Conservation (phyloP, 2,329 filamentous ascomycete genomes). For the Fusarium palustre region DNA sequence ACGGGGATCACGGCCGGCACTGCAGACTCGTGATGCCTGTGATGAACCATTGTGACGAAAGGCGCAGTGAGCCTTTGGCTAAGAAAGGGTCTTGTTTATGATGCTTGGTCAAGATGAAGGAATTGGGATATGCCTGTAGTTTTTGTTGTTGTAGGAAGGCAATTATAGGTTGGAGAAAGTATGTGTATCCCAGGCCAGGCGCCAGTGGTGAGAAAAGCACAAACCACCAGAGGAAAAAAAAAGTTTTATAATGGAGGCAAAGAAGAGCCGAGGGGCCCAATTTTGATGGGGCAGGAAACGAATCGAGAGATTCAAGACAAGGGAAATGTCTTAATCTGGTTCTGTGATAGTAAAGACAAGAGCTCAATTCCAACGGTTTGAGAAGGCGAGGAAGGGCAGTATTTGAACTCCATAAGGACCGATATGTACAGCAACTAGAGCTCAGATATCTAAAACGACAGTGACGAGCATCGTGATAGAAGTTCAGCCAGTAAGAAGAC, state of each 20-base stretch:
- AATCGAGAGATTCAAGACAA: conserved; percentile 25
- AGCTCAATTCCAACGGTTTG: background rate
- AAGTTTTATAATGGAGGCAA: conserved; percentile 28
- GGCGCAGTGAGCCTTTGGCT: conserved; percentile 11
- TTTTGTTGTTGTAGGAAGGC: conserved; percentile 6
- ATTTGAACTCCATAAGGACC: conserved; percentile 42
- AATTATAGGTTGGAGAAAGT: conserved; percentile 4
- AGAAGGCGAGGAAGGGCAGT: conserved; percentile 41
- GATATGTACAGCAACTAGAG: conserved; percentile 26
- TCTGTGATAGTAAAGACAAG: conserved; percentile 17
- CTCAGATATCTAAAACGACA: conserved; percentile 32
- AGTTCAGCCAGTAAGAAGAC: conserved; percentile 41
- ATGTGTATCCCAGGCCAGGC: conserved; percentile 8
- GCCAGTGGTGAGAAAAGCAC: conserved; percentile 6
- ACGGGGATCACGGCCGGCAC: conserved; percentile 66
- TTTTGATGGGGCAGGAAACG: conserved; percentile 9
- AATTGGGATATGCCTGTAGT: background rate
- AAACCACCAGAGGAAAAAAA: conserved; percentile 21
- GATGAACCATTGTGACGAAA: conserved; percentile 40
- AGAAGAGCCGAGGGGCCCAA: conserved; percentile 13
- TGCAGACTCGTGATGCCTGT: conserved; percentile 49
- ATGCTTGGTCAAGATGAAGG: conserved; percentile 2
- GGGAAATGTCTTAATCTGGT: conserved; percentile 13
- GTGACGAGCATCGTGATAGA: conserved; percentile 31
- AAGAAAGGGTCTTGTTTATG: background rate